A percentile compares a stretch with the other conserved stretches of the same genome.
Evolutionary conservation across 2,329 filamentous ascomycete species (phyloP).

Genomic region (Cordyceps tenuipes): DNA sequence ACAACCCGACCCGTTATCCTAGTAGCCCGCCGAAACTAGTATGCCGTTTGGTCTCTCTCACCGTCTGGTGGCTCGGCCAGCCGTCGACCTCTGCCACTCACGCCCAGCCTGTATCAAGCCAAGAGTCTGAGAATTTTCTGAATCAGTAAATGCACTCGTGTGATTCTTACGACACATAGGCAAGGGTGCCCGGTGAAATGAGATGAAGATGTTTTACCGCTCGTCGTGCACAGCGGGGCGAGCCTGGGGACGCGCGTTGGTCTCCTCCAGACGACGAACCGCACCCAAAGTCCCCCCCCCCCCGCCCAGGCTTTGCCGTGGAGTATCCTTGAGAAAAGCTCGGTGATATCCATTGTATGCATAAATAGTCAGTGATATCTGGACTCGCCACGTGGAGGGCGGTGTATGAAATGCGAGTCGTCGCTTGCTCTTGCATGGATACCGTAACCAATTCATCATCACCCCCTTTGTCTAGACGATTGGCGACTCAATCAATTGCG

Average conservation of each 20-base stretch:
- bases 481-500: neutral
- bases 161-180: neutral
- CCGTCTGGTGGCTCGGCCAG: neutral
- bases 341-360: neutral
- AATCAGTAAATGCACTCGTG: neutral
- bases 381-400: neutral
- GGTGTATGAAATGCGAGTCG: neutral
- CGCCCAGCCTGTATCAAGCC: neutral
- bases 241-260: conserved; percentile 10
- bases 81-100: neutral
- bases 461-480: too few relatives aligned
- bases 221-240: conserved; percentile 7
- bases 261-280: neutral
- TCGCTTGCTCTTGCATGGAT: neutral
- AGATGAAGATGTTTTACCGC: neutral
- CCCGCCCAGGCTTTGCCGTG: neutral
- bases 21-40: neutral
- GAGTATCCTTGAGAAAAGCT: neutral
- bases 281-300: neutral
- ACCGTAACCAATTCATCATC: neutral
- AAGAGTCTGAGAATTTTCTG: neutral
- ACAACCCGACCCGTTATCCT: neutral
- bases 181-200: neutral
- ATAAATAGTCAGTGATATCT: neutral
- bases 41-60: neutral